phyloP scores from a whole-genome alignment of 371 early-diverging fungal species.

The Zychaea mexicana region DNA sequence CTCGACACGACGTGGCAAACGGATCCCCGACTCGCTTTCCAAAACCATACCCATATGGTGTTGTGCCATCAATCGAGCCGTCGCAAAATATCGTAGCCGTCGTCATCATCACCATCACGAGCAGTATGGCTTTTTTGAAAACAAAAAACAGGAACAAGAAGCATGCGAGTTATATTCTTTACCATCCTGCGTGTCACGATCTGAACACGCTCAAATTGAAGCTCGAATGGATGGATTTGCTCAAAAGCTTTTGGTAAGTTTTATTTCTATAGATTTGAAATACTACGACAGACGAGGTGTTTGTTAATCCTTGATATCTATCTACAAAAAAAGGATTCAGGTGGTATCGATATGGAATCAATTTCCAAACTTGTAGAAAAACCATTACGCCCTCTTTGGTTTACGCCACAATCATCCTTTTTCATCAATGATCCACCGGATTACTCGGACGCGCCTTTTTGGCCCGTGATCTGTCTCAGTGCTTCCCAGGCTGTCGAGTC shows the following conservation, averaged over 20 bases:
- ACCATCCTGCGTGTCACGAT: conserved; percentile 65
- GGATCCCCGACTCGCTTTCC: conserved; percentile 81
- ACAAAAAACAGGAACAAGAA: too few species aligned
- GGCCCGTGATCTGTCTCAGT: conserved; percentile 73
- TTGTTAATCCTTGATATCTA: too few species aligned
- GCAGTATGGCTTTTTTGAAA: too few species aligned
- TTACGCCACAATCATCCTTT: conserved; percentile 65
- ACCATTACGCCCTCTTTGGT: conserved; percentile 84
- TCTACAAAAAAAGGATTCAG: background rate
- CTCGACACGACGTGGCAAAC: conserved; percentile 84
- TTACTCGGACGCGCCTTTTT: conserved; percentile 52
- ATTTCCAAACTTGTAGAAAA: conserved; percentile 48
- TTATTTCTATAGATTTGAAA: too few species aligned
- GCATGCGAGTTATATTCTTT: conserved; percentile 56
- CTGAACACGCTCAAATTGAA: conserved; percentile 77
- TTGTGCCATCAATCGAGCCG: conserved; percentile 65
- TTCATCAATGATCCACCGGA: conserved; percentile 48
- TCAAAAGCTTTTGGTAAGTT: conserved; percentile 55
- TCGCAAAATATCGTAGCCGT: conserved; percentile 23
- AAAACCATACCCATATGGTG: conserved; percentile 94
- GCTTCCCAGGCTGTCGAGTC: conserved; percentile 69
- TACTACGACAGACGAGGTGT: too few species aligned
- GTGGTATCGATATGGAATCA: conserved; percentile 50
- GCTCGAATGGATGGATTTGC: conserved; percentile 61
- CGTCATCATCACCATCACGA: too few species aligned